Conservation (phyloP, 1,139 yeast genomes). For the Nadsonia commutata region DNA sequence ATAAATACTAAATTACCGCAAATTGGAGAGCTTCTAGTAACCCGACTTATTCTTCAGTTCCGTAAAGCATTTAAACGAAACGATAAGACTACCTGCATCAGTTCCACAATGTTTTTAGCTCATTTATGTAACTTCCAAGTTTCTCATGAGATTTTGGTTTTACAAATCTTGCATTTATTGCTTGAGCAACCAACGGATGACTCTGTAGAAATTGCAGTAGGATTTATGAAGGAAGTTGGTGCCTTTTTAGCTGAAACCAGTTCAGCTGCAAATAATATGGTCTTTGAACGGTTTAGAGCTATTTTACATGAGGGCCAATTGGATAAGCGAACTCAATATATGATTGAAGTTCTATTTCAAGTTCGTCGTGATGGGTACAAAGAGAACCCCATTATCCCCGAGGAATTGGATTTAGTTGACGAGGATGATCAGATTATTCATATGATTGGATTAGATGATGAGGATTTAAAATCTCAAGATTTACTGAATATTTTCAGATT, state of each 20-base stretch:
- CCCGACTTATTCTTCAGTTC: conserved; percentile 46
- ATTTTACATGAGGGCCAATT: conserved; percentile 43
- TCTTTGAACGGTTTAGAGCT: conserved; percentile 48
- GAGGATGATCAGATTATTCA: conserved; percentile 52
- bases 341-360: conserved; percentile 40
- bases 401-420: conserved; percentile 45
- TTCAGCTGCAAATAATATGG: conserved; percentile 32
- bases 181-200: conserved; percentile 40
- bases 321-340: conserved; percentile 30
- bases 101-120: conserved; percentile 38
- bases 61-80: conserved; percentile 38
- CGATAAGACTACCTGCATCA: conserved; percentile 31
- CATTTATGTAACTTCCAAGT: conserved; percentile 55
- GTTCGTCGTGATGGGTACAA: conserved; percentile 36
- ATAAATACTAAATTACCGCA: conserved; percentile 57
- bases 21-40: conserved; percentile 44
- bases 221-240: conserved; percentile 33
- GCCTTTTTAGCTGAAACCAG: conserved; percentile 29
- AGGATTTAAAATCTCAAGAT: conserved; percentile 31
- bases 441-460: conserved; percentile 39
- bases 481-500: conserved; percentile 34
- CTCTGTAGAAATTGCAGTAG: conserved; percentile 35
- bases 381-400: conserved; percentile 28
- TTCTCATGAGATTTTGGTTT: conserved; percentile 43
- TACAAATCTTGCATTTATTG: conserved; percentile 51